Percentiles rank a stretch among this genome's conserved stretches.
Evolutionary conservation across 148 eudicot genomes (phyloP).

Genomic region (Heliamphora exappendiculata): DNA sequence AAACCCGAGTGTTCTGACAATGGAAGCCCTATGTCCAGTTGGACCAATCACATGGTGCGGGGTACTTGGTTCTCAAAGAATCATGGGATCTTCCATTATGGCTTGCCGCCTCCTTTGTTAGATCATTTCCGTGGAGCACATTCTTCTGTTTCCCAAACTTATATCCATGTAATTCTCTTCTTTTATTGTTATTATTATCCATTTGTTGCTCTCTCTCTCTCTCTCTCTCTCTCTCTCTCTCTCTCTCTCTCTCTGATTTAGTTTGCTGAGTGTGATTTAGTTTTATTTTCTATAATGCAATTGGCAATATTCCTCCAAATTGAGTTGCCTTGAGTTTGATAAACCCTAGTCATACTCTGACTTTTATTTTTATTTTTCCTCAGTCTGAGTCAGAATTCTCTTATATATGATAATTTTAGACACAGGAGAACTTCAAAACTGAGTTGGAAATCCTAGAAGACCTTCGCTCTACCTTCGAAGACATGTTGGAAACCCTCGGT

Average conservation of each 20-base stretch:
- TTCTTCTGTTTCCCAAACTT: conserved; percentile 21
- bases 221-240: neutral
- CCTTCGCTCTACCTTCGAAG: conserved; percentile 42
- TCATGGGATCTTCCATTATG: conserved; percentile 58
- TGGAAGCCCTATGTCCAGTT: conserved; percentile 22
- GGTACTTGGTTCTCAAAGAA: conserved; percentile 76
- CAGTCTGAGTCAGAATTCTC: neutral
- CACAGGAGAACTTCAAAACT: conserved; percentile 50
- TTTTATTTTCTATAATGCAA: neutral
- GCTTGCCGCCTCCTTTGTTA: conserved; percentile 70
- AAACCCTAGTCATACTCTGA: neutral
- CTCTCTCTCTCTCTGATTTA: neutral
- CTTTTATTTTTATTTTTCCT: neutral
- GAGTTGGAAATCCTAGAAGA: conserved; percentile 52
- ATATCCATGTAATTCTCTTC: conserved; percentile 33
- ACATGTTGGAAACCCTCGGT: conserved; percentile 49
- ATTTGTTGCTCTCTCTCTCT: neutral
- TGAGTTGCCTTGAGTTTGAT: neutral
- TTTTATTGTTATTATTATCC: conserved; percentile 6
- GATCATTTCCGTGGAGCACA: conserved; percentile 48
- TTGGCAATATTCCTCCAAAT: neutral
- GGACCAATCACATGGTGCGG: conserved; percentile 72
- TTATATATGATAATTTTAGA: conserved; percentile 19
- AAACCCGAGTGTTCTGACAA: conserved; percentile 27
- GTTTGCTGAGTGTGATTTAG: conserved; percentile 1